Evolutionary conservation across 2,329 filamentous ascomycete genomes (phyloP).

Genomic region (Colletotrichum agaves): DNA sequence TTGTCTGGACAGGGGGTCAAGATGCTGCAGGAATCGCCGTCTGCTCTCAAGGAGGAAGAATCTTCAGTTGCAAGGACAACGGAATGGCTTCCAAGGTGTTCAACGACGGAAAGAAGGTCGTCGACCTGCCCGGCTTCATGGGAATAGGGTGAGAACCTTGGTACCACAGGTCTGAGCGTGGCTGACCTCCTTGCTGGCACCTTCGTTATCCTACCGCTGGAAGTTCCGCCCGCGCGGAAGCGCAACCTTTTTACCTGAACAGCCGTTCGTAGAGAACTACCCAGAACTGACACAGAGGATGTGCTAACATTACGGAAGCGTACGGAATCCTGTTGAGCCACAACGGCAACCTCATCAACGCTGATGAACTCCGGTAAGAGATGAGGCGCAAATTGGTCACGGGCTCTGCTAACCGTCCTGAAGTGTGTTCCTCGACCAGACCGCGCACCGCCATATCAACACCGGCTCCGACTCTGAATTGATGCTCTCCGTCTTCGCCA

Average conservation of each 20-base stretch:
- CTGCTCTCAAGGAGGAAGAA: slow-evolving; percentile 76
- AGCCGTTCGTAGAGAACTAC: too few relatives aligned
- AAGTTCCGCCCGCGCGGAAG: slow-evolving; percentile 72
- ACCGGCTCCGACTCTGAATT: slow-evolving; percentile 31
- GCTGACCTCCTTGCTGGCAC: slow-evolving; percentile 62
- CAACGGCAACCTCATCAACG: slow-evolving; percentile 90
- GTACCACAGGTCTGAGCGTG: too few relatives aligned
- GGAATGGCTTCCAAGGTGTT: slow-evolving; percentile 90
- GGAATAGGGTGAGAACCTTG: slow-evolving; percentile 51
- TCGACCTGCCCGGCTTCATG: slow-evolving; percentile 30
- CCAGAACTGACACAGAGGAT: too few relatives aligned
- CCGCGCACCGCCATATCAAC: slow-evolving; percentile 84
- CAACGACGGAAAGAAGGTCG: slow-evolving; percentile 71
- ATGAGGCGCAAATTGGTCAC: background rate
- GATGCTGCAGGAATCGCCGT: slow-evolving; percentile 90
- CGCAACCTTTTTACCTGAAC: slow-evolving; percentile 85
- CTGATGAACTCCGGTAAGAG: slow-evolving; percentile 69
- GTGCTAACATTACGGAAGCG: background rate
- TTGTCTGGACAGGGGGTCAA: slow-evolving; percentile 65
- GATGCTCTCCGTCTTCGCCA: slow-evolving; percentile 72
- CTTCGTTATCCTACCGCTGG: slow-evolving; percentile 86
- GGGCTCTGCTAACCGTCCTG: background rate
- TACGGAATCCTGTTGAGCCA: slow-evolving; percentile 62
- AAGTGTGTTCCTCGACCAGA: slow-evolving; percentile 72
- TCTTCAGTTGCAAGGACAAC: slow-evolving; percentile 91